Conservation (phyloP, 148 eudicot genomes). For the Rhododendron simsii region DNA sequence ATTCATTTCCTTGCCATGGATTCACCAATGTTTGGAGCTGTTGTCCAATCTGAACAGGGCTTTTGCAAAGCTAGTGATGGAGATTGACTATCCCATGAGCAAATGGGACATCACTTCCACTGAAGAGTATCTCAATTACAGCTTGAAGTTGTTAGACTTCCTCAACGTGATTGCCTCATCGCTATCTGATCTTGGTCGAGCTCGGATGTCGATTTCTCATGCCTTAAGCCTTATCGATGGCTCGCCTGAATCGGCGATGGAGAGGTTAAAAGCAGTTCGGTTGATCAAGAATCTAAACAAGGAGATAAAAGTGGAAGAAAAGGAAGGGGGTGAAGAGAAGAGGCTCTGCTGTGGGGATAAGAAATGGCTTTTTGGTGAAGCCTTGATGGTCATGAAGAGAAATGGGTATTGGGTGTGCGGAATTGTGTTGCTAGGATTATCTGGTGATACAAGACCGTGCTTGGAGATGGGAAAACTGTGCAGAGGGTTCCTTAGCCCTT, state of each 20-base stretch:
- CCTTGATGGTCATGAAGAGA: slow-evolving; percentile 38
- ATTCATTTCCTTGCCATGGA: slow-evolving; percentile 29
- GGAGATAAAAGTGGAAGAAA: slow-evolving; percentile 3
- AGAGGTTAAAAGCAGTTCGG: slow-evolving; percentile 17
- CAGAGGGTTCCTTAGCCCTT: slow-evolving; percentile 9
- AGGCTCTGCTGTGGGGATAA: slow-evolving; percentile 8
- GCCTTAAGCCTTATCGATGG: slow-evolving; percentile 26
- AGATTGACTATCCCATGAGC: slow-evolving; percentile 50
- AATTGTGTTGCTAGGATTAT: slow-evolving; percentile 39
- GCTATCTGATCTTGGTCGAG: slow-evolving; percentile 40
- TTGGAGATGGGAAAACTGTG: slow-evolving; percentile 19
- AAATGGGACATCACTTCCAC: slow-evolving; percentile 40
- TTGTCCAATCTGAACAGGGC: slow-evolving; percentile 37
- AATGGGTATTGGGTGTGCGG: slow-evolving; percentile 35
- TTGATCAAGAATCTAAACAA: slow-evolving; percentile 11
- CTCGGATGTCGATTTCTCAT: slow-evolving; percentile 40
- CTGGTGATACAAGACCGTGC: slow-evolving; percentile 21
- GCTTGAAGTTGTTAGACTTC: slow-evolving; percentile 41
- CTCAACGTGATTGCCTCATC: slow-evolving; percentile 42
- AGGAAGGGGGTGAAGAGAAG: neutral
- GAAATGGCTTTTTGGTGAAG: slow-evolving; percentile 37
- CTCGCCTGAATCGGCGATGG: neutral
- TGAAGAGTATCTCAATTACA: slow-evolving; percentile 49
- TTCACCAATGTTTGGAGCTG: slow-evolving; percentile 33
- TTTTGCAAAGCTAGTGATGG: slow-evolving; percentile 46